Conservation (phyloP, 179 eudicot species). For the Beta macrorhiza region DNA sequence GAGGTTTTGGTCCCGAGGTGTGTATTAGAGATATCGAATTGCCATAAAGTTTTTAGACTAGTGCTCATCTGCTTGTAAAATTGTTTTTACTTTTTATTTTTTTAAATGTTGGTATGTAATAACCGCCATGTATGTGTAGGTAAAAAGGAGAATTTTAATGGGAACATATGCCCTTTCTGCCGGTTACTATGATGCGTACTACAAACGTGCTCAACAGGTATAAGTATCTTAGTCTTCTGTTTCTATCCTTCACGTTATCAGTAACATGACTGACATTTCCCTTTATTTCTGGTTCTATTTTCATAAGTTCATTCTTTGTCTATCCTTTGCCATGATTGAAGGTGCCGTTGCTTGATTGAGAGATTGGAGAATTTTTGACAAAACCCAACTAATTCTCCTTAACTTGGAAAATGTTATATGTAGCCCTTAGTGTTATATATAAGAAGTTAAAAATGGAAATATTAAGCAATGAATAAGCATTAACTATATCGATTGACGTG, state of each 20-base stretch:
- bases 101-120: background rate
- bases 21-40: slow-evolving; percentile 9
- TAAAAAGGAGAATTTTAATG: slow-evolving; percentile 89
- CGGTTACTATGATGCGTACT: slow-evolving; percentile 96
- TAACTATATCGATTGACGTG: too few relatives aligned
- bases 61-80: slow-evolving; percentile 7
- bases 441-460: too few relatives aligned
- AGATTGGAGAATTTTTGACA: background rate
- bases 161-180: slow-evolving; percentile 99
- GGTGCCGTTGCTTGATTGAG: background rate
- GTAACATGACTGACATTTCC: background rate
- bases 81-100: background rate
- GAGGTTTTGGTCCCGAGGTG: slow-evolving; percentile 96
- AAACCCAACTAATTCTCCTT: background rate
- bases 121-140: slow-evolving; percentile 42
- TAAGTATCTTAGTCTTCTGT: background rate
- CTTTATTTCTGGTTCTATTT: background rate
- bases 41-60: background rate
- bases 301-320: background rate
- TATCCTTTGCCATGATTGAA: background rate
- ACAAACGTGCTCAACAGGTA: slow-evolving; percentile 99
- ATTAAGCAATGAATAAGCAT: too few relatives aligned
- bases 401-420: too few relatives aligned
- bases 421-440: too few relatives aligned
- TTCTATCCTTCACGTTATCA: background rate